phyloP scores from a whole-genome alignment of 345 rosid species.

The Jatropha curcas region DNA sequence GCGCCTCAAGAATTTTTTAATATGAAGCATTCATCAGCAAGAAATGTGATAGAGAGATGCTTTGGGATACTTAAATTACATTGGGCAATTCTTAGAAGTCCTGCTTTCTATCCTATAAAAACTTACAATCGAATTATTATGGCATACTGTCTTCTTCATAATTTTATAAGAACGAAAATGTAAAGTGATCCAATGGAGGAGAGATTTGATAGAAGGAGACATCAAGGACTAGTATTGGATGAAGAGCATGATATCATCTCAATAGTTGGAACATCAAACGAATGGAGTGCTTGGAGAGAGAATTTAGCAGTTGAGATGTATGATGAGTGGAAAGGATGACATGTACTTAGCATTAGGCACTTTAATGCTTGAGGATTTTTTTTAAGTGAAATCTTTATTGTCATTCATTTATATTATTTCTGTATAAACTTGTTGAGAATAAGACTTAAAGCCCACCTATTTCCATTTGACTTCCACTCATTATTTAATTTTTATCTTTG shows the following conservation, averaged over 20 bases:
- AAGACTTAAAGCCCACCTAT: too few species aligned
- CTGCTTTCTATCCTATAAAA: neutral
- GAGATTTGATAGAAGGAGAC: neutral
- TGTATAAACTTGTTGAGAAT: too few species aligned
- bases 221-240: neutral
- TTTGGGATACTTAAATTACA: neutral
- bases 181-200: neutral
- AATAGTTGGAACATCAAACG: neutral
- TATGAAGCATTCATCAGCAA: neutral
- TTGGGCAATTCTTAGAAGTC: too few species aligned
- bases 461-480: too few species aligned
- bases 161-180: neutral
- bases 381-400: too few species aligned
- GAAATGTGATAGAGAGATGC: neutral
- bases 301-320: neutral
- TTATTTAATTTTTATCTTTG: too few species aligned
- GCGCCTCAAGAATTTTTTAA: too few species aligned
- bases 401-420: too few species aligned
- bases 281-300: constrained; percentile 3
- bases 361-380: too few species aligned
- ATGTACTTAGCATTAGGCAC: too few species aligned
- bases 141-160: neutral
- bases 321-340: neutral
- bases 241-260: neutral
- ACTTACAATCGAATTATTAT: neutral